phyloP scores from a whole-genome alignment of 208 protist species.

The Strigomonas culicis region DNA sequence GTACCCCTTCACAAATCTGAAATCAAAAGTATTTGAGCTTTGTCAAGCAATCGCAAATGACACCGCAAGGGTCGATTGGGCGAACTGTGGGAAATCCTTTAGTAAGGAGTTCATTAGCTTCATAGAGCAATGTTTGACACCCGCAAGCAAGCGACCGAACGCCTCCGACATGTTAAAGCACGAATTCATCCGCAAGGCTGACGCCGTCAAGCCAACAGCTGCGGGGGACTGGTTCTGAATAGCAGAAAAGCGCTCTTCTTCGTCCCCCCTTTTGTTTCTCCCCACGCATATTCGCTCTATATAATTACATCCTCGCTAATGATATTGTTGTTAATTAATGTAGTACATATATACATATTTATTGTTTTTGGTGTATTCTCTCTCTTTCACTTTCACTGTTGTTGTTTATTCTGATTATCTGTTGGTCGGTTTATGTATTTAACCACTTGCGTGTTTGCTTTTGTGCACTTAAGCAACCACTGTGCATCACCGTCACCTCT shows the following conservation, averaged over 20 bases:
- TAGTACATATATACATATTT: not conserved
- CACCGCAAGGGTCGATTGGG: conserved; percentile 69
- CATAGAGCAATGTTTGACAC: conserved; percentile 67
- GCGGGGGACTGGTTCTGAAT: conserved; percentile 74
- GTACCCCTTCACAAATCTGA: conserved; percentile 77
- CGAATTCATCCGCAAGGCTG: conserved; percentile 70
- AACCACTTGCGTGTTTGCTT: no score
- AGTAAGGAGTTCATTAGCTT: conserved; percentile 72
- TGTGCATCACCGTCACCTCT: no score
- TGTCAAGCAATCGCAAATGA: conserved; percentile 70
- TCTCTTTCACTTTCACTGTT: conserved; percentile 5
- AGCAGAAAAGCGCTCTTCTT: conserved; percentile 8
- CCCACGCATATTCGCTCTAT: not conserved
- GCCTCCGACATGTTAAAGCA: conserved; percentile 73
- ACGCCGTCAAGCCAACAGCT: conserved; percentile 41
- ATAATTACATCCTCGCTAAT: not conserved
- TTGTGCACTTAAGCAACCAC: no score
- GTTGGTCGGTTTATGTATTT: not conserved
- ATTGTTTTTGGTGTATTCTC: conserved; percentile 2
- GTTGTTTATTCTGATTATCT: not conserved
- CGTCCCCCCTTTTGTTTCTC: not conserved
- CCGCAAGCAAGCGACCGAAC: conserved; percentile 44
- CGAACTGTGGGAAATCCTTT: conserved; percentile 28
- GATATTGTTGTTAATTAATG: not conserved
- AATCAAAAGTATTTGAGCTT: conserved; percentile 77